Base-by-base conservation (phyloP, 1,284 basidiomycete genomes). In the Heliocybe sulcata region DNA sequence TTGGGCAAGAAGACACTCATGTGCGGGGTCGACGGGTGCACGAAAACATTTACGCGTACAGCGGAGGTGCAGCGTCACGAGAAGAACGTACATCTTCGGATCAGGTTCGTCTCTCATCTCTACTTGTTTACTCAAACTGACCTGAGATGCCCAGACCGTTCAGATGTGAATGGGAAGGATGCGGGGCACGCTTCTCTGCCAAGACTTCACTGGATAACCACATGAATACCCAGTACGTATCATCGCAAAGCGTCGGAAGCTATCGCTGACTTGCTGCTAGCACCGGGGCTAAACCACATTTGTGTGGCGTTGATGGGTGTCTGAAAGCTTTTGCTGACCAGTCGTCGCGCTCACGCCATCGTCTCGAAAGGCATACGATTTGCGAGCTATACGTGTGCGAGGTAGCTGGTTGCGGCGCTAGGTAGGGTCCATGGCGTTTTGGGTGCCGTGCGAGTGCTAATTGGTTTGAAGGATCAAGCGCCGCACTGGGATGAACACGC, bases 271-370 rank as follows among this genome's bases (percentile, higher is more conserved):
- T 11, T n/a, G 4, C 4, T 26, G 53, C 45, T 49, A 87, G 85
- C 58, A 77, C 80, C 12, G 69, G 69, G 23, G 65, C 55, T 2
- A 83, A 79, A 63, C 85, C 83, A 3, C 75, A 72, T 61, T 49
- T 47, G 8, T 88, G 86, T 29, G 54, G 49, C n/a, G 26, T 60
- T 10, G 19, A n/a, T 2, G 65, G 63, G 19, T 87, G 84, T 61
- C 57, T 50, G 6, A 69, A 73, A 27, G 64, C 67, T 12, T 87
- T 87, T 57, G 77, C 78, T 12, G 84, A 87, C 60, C 83, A 82
- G 6, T 86, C 85, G 0, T 86, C 85, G 38, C 69, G 80, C 57
- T 69, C 76, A 26, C 79, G 84, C 3, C 85, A 87, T 61, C 70
- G 72, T 51, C 80, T 76, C 63, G 84, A 87, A 64, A 75, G 68